A percentile compares a stretch with the other conserved stretches of the same genome.
phyloP scores from a whole-genome alignment of 768 basidiomycete genomes.

The Mrakia hoshinonis region DNA sequence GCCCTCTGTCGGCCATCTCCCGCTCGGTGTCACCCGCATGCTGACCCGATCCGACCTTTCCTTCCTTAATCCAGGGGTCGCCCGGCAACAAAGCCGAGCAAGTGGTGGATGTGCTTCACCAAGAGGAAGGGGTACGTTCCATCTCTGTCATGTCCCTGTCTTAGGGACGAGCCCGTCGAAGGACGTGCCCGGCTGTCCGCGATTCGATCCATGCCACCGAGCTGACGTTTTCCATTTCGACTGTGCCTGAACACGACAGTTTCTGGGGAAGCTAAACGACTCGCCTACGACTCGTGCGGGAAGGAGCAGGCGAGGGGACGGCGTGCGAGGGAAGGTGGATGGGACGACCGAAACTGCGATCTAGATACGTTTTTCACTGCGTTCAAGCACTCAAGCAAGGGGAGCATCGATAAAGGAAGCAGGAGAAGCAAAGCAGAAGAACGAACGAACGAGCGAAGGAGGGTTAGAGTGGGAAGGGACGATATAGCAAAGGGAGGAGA shows the following conservation, averaged over 20 bases:
- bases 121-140: conserved; percentile 53
- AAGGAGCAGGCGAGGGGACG: no score
- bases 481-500: no score
- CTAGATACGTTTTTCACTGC: no score
- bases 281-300: no score
- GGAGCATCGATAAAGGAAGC: no score
- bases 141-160: background rate
- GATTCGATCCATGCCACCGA: background rate
- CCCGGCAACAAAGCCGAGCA: conserved; percentile 55
- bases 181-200: background rate
- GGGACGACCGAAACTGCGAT: no score
- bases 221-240: no score
- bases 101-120: conserved; percentile 99
- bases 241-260: no score
- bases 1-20: background rate
- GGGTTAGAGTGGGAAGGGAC: background rate
- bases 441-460: background rate
- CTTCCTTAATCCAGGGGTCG: conserved; percentile 49
- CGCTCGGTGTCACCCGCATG: background rate
- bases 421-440: background rate
- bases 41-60: conserved; percentile 57
- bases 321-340: no score
- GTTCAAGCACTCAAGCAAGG: no score
- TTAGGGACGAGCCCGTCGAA: background rate
- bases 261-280: no score